Conservation (phyloP, 345 rosid genomes). For the Rhodamnia argentea region DNA sequence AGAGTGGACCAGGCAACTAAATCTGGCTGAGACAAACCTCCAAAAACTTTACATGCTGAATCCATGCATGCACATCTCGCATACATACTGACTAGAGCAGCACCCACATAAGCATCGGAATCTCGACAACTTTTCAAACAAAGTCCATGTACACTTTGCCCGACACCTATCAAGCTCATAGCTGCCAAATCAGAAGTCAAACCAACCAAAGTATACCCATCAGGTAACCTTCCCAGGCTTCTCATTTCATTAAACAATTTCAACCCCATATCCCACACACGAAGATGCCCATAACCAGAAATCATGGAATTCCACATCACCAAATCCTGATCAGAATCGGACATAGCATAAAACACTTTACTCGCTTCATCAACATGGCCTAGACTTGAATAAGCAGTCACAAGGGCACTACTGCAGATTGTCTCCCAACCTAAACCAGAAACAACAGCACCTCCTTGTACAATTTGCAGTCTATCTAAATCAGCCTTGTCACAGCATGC, state of each 20-base stretch:
- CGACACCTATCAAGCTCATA: constrained; percentile 26
- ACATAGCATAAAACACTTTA: constrained; percentile 31
- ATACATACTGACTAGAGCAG: constrained; percentile 65
- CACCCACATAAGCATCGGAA: constrained; percentile 42
- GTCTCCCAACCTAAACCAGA: constrained; percentile 53
- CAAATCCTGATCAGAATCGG: constrained; percentile 54
- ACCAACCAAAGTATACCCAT: constrained; percentile 65
- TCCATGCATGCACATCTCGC: constrained; percentile 46
- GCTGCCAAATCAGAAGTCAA: constrained; percentile 40
- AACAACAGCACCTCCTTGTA: constrained; percentile 45
- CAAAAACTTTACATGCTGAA: constrained; percentile 46
- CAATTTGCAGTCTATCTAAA: constrained; percentile 25
- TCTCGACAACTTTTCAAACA: constrained; percentile 55
- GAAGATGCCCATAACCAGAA: constrained; percentile 48
- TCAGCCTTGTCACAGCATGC: constrained; percentile 46
- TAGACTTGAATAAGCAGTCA: constrained; percentile 57
- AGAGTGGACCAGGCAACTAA: constrained; percentile 72
- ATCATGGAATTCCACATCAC: constrained; percentile 79
- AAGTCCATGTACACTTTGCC: constrained; percentile 59
- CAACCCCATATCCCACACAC: constrained; percentile 41
- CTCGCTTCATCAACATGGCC: constrained; percentile 43
- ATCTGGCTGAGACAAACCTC: constrained; percentile 41
- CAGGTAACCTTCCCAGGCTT: constrained; percentile 30
- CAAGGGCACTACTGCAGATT: constrained; percentile 49
- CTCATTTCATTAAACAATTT: constrained; percentile 44